phyloP scores from a whole-genome alignment of 192 early-diverging fungal genomes.

The Geosiphon pyriformis region DNA sequence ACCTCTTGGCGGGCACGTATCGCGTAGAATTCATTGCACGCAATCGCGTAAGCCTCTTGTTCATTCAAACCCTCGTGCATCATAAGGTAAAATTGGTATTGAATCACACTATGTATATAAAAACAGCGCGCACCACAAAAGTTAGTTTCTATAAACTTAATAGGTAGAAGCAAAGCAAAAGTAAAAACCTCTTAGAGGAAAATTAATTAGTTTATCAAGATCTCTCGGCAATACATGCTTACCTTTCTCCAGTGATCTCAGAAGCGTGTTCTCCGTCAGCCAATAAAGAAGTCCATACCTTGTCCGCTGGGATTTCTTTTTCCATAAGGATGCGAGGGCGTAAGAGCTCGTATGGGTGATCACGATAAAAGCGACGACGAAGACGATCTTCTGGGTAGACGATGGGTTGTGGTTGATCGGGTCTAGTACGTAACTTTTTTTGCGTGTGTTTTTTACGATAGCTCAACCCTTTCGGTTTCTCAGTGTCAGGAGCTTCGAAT shows the following conservation, averaged over 20 bases:
- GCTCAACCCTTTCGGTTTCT: not conserved
- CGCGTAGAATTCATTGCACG: slow-evolving; percentile 75
- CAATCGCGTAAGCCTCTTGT: slow-evolving; percentile 73
- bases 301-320: slow-evolving; percentile 44
- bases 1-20: slow-evolving; percentile 74
- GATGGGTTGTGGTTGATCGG: slow-evolving; percentile 63
- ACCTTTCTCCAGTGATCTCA: slow-evolving; percentile 82
- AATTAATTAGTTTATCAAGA: slow-evolving; percentile 6
- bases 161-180: slow-evolving; percentile 8
- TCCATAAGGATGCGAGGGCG: slow-evolving; percentile 70
- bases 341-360: slow-evolving; percentile 87
- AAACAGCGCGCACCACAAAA: too few species aligned
- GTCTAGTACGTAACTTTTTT: slow-evolving; percentile 57
- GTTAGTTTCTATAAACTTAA: too few species aligned
- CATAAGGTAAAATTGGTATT: slow-evolving; percentile 80
- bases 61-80: slow-evolving; percentile 50
- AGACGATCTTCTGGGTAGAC: slow-evolving; percentile 87
- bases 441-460: slow-evolving; percentile 41
- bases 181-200: not conserved
- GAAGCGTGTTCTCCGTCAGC: slow-evolving; percentile 40
- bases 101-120: slow-evolving; percentile 75
- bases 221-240: slow-evolving; percentile 30
- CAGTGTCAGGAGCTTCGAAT: not conserved
- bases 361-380: slow-evolving; percentile 78
- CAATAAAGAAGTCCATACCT: slow-evolving; percentile 53